Evolutionary conservation across 2,329 filamentous ascomycete genomes (phyloP).

Genomic region (Aspergillus aculeatinus): DNA sequence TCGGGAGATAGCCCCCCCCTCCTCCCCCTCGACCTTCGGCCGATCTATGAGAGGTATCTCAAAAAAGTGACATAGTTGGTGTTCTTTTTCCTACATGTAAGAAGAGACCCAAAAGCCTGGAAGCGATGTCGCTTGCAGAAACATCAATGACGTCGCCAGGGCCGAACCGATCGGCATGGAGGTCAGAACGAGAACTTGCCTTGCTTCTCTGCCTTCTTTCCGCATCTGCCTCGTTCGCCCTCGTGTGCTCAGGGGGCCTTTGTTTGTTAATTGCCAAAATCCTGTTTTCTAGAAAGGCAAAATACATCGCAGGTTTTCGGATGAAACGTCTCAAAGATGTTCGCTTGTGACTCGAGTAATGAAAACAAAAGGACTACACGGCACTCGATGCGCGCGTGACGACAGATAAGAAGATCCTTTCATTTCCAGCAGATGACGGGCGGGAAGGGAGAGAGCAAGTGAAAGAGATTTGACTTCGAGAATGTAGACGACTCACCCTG

Average conservation of each 20-base stretch:
- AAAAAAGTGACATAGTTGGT: not conserved
- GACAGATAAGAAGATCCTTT: not conserved
- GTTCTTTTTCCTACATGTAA: not conserved
- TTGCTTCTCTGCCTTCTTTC: not conserved
- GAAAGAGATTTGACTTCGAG: not conserved
- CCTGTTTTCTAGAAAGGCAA: not conserved
- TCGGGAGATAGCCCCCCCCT: conserved; percentile 12
- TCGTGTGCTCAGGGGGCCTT: not conserved
- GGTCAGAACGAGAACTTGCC: not conserved
- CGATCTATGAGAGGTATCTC: conserved; percentile 8
- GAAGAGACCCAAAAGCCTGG: not conserved
- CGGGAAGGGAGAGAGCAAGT: too few relatives aligned
- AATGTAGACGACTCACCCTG: not conserved
- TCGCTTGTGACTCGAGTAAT: not conserved
- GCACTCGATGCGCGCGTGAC: not conserved
- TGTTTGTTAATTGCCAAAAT: not conserved
- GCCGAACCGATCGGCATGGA: not conserved
- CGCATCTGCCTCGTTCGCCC: not conserved
- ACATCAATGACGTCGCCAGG: not conserved
- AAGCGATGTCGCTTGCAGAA: not conserved
- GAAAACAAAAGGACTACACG: not conserved
- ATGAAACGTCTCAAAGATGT: not conserved
- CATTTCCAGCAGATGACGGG: not conserved
- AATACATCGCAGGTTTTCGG: not conserved
- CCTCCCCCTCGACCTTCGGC: not conserved